Base-by-base conservation (phyloP, 2,329 filamentous ascomycete species). In the Bipolaris bicolor region DNA sequence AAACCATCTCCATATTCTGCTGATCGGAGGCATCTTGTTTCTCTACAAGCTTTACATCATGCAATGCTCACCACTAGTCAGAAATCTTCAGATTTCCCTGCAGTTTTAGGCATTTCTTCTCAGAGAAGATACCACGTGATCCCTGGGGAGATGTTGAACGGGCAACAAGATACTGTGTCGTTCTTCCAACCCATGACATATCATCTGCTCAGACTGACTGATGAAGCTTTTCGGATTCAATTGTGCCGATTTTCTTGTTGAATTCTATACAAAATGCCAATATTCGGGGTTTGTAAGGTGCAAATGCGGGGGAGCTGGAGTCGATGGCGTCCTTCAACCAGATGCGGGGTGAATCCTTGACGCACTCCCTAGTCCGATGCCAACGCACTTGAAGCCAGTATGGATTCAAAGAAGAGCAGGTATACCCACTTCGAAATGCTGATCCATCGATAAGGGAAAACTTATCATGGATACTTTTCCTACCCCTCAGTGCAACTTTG, bases 141-240 rank as follows among this genome's bases (percentile, higher is more conserved):
- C 16, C 65, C 34, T 47, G 61, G 62, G 43, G 65, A 64, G 26
- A 71, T n/a, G 5, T 65, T 62, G 9, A 69, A 34, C 4, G 73
- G 2, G 60, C 67, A 43, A 70, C 60, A 52, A 55, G 72, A 76
- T 2, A 76, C 69, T 18, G 75, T 58, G 49, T 74, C 75, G 62
- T 68, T 76, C 51, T 68, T 70, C 72, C 69, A 75, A 0, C 47
- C 60, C n/a, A 33, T 16, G 43, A 31, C 43, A 46, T 33, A 1
- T 15, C 34, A 9, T 20, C 11, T 33, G 11, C 20, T 33, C 5
- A 13, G 13, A 33, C 5, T 29, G 26, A 33, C 11, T 22, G 18
- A 2, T 13, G 26, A 7, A 16, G 33, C 26, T 33, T 46, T 26
- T 10, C 20, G 9, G 5, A 9, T 15, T 46, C 26, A n/a, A 33